Evolutionary conservation across 2,329 filamentous ascomycete genomes (phyloP).

Genomic region (Aspergillus bombycis): DNA sequence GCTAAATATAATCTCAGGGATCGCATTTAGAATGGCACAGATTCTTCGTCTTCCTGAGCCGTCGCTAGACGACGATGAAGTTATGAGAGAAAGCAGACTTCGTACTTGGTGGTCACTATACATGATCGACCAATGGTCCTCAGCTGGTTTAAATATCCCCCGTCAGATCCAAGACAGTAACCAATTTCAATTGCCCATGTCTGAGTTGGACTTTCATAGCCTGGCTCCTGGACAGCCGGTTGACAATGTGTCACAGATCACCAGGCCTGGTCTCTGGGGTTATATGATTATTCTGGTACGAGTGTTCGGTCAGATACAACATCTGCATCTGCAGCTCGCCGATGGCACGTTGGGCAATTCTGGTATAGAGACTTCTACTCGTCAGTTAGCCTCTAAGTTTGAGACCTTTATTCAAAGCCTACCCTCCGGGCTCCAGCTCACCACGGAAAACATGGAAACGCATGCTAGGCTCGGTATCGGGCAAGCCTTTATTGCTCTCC

Average conservation of each 20-base stretch:
- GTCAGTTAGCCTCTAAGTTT: background rate
- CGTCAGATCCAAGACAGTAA: conserved; percentile 30
- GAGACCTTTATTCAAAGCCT: background rate
- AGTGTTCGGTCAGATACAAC: conserved; percentile 37
- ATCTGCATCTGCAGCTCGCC: conserved; percentile 35
- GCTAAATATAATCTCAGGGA: background rate
- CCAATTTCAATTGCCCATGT: conserved; percentile 27
- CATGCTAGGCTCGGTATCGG: conserved; percentile 32
- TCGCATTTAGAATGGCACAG: background rate
- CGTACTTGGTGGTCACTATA: conserved; percentile 39
- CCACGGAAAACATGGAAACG: conserved; percentile 2
- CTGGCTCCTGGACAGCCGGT: conserved; percentile 12
- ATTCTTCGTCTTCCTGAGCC: background rate
- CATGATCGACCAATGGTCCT: conserved; percentile 37
- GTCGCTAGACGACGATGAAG: conserved; percentile 8
- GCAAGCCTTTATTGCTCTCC: conserved; percentile 40
- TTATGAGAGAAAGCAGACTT: conserved; percentile 29
- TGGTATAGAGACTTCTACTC: background rate
- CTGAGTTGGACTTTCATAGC: conserved; percentile 29
- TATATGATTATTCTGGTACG: conserved; percentile 38
- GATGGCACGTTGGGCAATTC: conserved; percentile 11
- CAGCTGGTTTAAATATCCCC: conserved; percentile 33
- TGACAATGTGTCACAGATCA: background rate
- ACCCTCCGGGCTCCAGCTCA: background rate
- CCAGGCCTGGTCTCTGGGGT: conserved; percentile 36